Evolutionary conservation across 768 basidiomycete species (phyloP).

Genomic region (Fomitopsis serialis): DNA sequence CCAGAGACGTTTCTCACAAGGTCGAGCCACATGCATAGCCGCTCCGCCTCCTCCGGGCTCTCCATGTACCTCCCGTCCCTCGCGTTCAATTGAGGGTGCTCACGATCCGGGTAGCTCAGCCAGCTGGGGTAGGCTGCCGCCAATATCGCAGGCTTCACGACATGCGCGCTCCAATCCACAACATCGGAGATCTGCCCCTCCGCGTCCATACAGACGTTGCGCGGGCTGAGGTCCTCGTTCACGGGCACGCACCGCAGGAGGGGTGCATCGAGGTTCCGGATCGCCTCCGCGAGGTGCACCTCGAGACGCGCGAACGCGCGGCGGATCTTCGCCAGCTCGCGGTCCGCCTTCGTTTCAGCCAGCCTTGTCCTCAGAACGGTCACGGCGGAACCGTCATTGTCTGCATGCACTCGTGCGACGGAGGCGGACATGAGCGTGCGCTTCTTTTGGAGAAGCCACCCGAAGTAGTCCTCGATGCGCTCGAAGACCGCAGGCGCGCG

Average conservation of each 20-base stretch:
- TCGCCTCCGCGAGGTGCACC: not conserved
- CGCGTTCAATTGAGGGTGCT: not conserved
- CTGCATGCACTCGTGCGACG: not conserved
- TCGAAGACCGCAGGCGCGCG: not conserved
- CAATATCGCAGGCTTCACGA: conserved; percentile 15
- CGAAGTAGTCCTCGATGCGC: not conserved
- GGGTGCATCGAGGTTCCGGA: not conserved
- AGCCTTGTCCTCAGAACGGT: too few relatives aligned
- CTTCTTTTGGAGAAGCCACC: not conserved
- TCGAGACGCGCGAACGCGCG: not conserved
- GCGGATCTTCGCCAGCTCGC: not conserved
- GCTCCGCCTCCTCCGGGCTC: not conserved
- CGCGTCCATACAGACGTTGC: conserved; percentile 13
- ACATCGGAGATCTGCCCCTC: conserved; percentile 14
- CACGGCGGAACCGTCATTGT: too few relatives aligned
- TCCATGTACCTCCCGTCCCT: not conserved
- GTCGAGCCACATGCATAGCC: not conserved
- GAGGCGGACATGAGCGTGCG: not conserved
- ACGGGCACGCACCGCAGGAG: conserved; percentile 11
- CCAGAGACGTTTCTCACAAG: not conserved
- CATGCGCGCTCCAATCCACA: conserved; percentile 21
- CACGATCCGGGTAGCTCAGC: conserved; percentile 4
- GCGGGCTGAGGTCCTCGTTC: conserved; percentile 13
- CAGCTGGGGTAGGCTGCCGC: conserved; percentile 21
- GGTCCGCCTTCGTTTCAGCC: too few relatives aligned